Base-by-base conservation (phyloP, 2,329 filamentous ascomycete species). In the Ceratocystis ficicola region DNA sequence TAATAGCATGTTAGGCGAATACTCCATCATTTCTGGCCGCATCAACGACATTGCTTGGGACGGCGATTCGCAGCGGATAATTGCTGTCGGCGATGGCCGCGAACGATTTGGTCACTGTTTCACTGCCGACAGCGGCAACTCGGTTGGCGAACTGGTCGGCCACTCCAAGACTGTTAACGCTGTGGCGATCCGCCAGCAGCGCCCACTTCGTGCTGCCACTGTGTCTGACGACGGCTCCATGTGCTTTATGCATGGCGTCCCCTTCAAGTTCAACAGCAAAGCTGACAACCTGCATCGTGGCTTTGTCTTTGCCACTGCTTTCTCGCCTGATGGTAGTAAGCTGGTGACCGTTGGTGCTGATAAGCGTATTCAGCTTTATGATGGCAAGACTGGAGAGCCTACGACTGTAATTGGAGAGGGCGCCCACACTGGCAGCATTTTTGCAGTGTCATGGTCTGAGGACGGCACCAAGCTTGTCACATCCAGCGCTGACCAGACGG, bases 21-120 rank as follows among this genome's bases (percentile, higher is more conserved):
- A 96, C 76, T 83, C 86, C 73, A 96, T 97, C 76, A 92, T 97
- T 72, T 91, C 89, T 44, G 94, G 94, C 12, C 87, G 90, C 65
- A 93, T 99, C 77, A 95, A 96, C 74, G 94, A 99, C 74, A 85
- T 99, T 70, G 93, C 91, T 1, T 99, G 94, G 92, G 94, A 97
- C 72, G 93, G 92, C 66, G 94, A 99, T 76, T 95, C 89, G 68
- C 92, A 96, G 78, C 87, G 94, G 62, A 87, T 99, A 73, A 96
- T 97, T 72, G 94, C 93, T 2, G 93, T 99, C 4, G 94, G 94
- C 57, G 89, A 97, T 71, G 94, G 94, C 63, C 92, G 93, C 73
- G 91, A 97, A 77, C 84, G 90, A 66, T 96, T 90, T 74, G 93
- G 93, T 15, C 89, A 93, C 75, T 96, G 90, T 78, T 91, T 97